A percentile compares a stretch with the other conserved stretches of the same genome.
phyloP scores from a whole-genome alignment of 176 grass and related monocot species.

The Triticum monococcum region DNA sequence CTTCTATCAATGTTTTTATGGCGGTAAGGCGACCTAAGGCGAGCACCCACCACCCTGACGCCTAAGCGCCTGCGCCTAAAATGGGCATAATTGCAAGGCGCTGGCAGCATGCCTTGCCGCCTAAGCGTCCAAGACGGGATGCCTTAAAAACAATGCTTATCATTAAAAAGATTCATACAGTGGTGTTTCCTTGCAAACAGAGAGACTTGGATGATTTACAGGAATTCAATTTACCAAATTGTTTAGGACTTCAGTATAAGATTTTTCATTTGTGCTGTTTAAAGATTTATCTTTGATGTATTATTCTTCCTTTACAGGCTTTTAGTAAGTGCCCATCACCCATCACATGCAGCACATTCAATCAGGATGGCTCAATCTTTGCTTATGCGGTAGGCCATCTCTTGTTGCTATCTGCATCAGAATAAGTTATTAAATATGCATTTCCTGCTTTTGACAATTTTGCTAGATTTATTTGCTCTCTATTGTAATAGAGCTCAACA shows the following conservation, averaged over 20 bases:
- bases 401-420: conserved; percentile 17
- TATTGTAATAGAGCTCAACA: conserved; percentile 2
- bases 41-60: too few species aligned
- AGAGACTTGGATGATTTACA: neutral
- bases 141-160: neutral
- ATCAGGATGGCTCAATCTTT: conserved; percentile 91
- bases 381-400: conserved; percentile 77
- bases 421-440: neutral
- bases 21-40: too few species aligned
- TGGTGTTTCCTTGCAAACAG: neutral
- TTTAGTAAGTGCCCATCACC: conserved; percentile 73
- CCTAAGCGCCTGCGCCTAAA: too few species aligned
- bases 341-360: conserved; percentile 90
- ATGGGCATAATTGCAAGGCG: too few species aligned
- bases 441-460: conserved; percentile 16
- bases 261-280: neutral
- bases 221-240: neutral
- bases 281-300: conserved; percentile 21
- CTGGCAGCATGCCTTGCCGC: too few species aligned
- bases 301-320: conserved; percentile 50
- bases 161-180: conserved; percentile 3
- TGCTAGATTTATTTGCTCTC: neutral
- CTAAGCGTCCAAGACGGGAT: too few species aligned
- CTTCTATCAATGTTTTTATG: too few species aligned
- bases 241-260: neutral